These are phyloP conservation scores for Annulohypoxylon nitens DNA, from an alignment of 495 filamentous ascomycete genomes.

Conservation along the genomic window DNA sequence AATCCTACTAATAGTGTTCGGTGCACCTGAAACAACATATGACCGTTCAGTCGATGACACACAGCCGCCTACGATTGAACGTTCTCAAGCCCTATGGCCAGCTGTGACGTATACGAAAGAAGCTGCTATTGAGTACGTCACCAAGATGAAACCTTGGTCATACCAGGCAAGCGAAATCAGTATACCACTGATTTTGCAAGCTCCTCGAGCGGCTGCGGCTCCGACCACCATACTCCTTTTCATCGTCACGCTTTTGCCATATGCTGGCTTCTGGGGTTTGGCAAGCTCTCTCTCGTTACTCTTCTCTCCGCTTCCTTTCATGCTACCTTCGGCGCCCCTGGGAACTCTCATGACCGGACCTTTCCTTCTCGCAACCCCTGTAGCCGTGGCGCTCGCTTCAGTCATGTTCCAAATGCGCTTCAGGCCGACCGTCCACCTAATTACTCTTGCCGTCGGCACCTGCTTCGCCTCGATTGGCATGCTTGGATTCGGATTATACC, in stretches of 20 bases:
- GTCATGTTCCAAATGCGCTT: conserved; percentile 46
- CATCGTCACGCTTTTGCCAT: conserved; percentile 57
- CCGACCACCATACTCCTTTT: conserved; percentile 61
- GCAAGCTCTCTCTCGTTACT: conserved; percentile 59
- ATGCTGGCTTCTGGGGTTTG: conserved; percentile 59
- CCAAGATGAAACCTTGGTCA: conserved; percentile 57
- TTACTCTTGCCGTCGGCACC: conserved; percentile 52
- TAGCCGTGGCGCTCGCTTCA: conserved; percentile 46
- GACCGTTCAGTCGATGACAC: conserved; percentile 49
- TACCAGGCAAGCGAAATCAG: conserved; percentile 48
- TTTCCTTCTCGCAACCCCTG: conserved; percentile 53
- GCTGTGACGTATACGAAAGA: conserved; percentile 49
- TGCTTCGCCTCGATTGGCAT: conserved; percentile 56
- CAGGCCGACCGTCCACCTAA: conserved; percentile 47
- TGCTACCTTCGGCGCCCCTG: conserved; percentile 53
- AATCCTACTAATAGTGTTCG: conserved; percentile 59
- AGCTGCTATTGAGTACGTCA: conserved; percentile 50
- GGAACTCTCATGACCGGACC: conserved; percentile 60
- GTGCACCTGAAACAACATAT: conserved; percentile 65
- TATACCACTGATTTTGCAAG: conserved; percentile 52
- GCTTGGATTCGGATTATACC: conserved; percentile 58
- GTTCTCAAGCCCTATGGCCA: conserved; percentile 52
- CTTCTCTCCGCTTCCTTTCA: conserved; percentile 60
- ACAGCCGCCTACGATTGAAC: conserved; percentile 50
- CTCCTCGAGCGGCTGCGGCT: conserved; percentile 59